Percentiles rank a stretch among this genome's conserved stretches.
These are phyloP conservation scores for Pseudozyma thailandica DNA, from an alignment of 1,284 basidiomycete genomes.

Conservation along the genomic window DNA sequence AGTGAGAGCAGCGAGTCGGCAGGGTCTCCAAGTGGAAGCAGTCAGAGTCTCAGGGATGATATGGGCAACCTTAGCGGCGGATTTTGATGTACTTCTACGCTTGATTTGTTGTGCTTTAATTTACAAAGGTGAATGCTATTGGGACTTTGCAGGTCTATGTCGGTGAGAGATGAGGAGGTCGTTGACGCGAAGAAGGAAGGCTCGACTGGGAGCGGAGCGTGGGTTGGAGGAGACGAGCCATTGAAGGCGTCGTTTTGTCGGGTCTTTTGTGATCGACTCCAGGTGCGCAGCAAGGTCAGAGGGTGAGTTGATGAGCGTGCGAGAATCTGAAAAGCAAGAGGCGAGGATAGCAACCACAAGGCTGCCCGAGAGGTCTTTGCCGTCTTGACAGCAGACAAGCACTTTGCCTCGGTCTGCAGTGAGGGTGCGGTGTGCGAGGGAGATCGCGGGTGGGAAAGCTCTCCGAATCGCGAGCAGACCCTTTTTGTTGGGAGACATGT, in stretches of 20 bases:
- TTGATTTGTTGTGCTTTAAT: not conserved
- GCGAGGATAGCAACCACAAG: constrained; percentile 42
- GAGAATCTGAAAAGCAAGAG: constrained; percentile 62
- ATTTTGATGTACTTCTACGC: constrained; percentile 2
- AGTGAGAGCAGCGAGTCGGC: constrained; percentile 17
- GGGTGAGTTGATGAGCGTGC: constrained; percentile 13
- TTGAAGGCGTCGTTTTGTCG: constrained; percentile 77
- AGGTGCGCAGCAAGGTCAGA: not conserved
- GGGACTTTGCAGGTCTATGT: too few species aligned
- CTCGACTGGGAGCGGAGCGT: constrained; percentile 78
- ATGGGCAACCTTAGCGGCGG: constrained; percentile 48
- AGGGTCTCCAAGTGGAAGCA: constrained; percentile 31
- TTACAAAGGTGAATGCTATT: too few species aligned
- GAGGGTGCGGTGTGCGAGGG: constrained; percentile 20
- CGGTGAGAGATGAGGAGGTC: constrained; percentile 79
- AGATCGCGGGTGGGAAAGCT: constrained; percentile 34
- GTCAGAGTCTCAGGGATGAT: constrained; percentile 72
- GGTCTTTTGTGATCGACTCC: constrained; percentile 70
- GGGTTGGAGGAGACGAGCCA: constrained; percentile 82
- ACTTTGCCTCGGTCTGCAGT: constrained; percentile 1
- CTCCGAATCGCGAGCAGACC: constrained; percentile 38
- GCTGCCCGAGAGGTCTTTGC: constrained; percentile 40
- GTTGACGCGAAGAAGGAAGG: constrained; percentile 81
- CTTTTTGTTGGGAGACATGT: constrained; percentile 36
- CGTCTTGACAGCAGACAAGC: constrained; percentile 39